phyloP scores from a whole-genome alignment of 805 yeast genomes.

The Saccharomycopsis fibuligera region DNA sequence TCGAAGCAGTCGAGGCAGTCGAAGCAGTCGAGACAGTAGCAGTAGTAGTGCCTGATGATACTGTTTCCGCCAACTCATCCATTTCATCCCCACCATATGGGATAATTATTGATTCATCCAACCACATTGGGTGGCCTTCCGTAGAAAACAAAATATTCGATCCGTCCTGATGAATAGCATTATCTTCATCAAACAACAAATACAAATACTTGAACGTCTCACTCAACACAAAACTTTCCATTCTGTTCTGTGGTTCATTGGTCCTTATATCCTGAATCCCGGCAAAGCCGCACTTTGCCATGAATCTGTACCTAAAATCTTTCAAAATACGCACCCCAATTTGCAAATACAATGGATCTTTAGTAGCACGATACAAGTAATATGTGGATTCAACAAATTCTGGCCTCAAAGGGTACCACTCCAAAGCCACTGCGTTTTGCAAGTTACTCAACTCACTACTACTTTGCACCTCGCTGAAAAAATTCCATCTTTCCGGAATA shows the following conservation, averaged over 20 bases:
- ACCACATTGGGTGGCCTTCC: conserved; percentile 91
- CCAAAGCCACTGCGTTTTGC: conserved; percentile 40
- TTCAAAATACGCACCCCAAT: conserved; percentile 63
- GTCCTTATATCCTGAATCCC: conserved; percentile 65
- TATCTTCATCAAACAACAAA: conserved; percentile 65
- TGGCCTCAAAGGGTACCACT: conserved; percentile 92
- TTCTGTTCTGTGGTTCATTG: conserved; percentile 63
- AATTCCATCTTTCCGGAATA: conserved; percentile 86
- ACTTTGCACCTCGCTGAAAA: conserved; percentile 18
- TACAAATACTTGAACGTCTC: conserved; percentile 84
- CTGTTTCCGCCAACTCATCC: conserved; percentile 14
- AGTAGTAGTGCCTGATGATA: conserved; percentile 10
- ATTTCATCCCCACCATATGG: conserved; percentile 24
- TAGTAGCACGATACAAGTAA: conserved; percentile 74
- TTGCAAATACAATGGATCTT: conserved; percentile 74
- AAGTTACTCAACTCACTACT: too few relatives aligned
- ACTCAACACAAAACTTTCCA: conserved; percentile 87
- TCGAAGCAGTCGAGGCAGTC: not conserved
- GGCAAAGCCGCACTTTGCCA: conserved; percentile 70
- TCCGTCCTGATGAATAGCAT: conserved; percentile 40
- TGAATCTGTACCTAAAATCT: conserved; percentile 46
- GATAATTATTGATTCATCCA: conserved; percentile 32
- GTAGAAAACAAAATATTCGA: conserved; percentile 58
- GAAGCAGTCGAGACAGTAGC: not conserved
- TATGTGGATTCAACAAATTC: conserved; percentile 89